phyloP scores from a whole-genome alignment of 2,329 filamentous ascomycete genomes.

The Xylariales sp. region DNA sequence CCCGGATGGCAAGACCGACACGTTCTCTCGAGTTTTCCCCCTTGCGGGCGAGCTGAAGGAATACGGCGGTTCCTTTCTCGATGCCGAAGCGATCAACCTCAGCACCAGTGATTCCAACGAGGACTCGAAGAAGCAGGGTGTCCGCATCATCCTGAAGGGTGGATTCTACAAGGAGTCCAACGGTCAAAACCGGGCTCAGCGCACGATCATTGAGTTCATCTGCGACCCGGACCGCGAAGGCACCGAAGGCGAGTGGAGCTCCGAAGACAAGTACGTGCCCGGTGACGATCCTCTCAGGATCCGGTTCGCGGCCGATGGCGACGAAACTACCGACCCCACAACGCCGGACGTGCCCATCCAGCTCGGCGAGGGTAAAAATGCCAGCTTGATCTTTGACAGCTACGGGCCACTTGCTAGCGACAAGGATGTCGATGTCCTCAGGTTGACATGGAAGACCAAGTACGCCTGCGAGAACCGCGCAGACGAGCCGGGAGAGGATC shows the following conservation, averaged over 20 bases:
- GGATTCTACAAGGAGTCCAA: constrained; percentile 45
- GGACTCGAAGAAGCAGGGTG: constrained; percentile 66
- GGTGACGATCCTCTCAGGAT: constrained; percentile 13
- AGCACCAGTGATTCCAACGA: constrained; percentile 59
- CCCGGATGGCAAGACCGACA: constrained; percentile 40
- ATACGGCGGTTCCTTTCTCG: constrained; percentile 53
- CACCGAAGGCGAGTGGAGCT: constrained; percentile 63
- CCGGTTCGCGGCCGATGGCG: constrained; percentile 23
- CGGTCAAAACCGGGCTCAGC: constrained; percentile 58
- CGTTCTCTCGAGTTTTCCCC: constrained; percentile 54
- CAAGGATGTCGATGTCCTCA: constrained; percentile 56
- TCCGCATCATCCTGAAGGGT: constrained; percentile 65
- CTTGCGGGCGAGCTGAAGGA: constrained; percentile 69
- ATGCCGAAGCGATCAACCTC: constrained; percentile 63
- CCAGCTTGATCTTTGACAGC: constrained; percentile 71
- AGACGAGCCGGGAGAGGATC: constrained; percentile 30
- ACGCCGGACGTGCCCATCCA: constrained; percentile 46
- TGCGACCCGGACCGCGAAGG: constrained; percentile 73
- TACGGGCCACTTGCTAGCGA: constrained; percentile 60
- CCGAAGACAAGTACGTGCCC: constrained; percentile 48
- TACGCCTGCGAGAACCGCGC: constrained; percentile 67
- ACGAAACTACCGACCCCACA: constrained; percentile 28
- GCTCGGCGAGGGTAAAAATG: constrained; percentile 40
- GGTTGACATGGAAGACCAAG: constrained; percentile 82
- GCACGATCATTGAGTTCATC: constrained; percentile 78